Conservation (phyloP, 1,284 basidiomycete species). For the Gastroboletus turbinatus region DNA sequence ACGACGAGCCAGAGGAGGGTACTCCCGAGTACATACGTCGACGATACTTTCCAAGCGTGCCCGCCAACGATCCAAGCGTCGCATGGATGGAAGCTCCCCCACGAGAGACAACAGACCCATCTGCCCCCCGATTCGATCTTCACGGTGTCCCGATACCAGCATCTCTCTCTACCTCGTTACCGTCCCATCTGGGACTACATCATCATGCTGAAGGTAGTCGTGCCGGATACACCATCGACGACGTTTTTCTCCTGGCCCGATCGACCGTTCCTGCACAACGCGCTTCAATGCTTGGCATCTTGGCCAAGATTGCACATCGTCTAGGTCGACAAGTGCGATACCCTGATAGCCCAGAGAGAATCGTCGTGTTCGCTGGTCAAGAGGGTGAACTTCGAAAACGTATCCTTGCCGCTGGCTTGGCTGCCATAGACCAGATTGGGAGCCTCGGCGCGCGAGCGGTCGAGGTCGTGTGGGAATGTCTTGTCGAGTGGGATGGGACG, state of each 20-base stretch:
- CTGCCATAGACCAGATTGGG: slow-evolving; percentile 65
- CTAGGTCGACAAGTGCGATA: slow-evolving; percentile 35
- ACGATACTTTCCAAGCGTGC: slow-evolving; percentile 79
- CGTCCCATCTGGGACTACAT: slow-evolving; percentile 85
- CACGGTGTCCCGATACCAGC: slow-evolving; percentile 63
- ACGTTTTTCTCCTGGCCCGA: slow-evolving; percentile 80
- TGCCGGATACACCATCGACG: slow-evolving; percentile 88
- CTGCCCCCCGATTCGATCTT: slow-evolving; percentile 70
- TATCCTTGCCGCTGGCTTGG: slow-evolving; percentile 63
- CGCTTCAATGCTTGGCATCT: slow-evolving; percentile 76
- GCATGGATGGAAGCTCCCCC: slow-evolving; percentile 66
- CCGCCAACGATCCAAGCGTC: slow-evolving; percentile 67
- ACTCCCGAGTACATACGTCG: slow-evolving; percentile 81
- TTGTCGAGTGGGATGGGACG: slow-evolving; percentile 59
- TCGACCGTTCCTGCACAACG: slow-evolving; percentile 86
- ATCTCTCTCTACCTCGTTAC: slow-evolving; percentile 52
- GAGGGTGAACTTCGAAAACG: slow-evolving; percentile 47
- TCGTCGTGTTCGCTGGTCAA: slow-evolving; percentile 47
- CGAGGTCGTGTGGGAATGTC: slow-evolving; percentile 68
- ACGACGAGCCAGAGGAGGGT: slow-evolving; percentile 56
- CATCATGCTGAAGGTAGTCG: slow-evolving; percentile 79
- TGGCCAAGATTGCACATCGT: slow-evolving; percentile 58
- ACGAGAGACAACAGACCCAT: slow-evolving; percentile 22
- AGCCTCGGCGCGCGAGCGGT: slow-evolving; percentile 65
- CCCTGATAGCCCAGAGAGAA: slow-evolving; percentile 29